Conservation (phyloP, 2,329 filamentous ascomycete genomes). For the Davidsoniella australis region DNA sequence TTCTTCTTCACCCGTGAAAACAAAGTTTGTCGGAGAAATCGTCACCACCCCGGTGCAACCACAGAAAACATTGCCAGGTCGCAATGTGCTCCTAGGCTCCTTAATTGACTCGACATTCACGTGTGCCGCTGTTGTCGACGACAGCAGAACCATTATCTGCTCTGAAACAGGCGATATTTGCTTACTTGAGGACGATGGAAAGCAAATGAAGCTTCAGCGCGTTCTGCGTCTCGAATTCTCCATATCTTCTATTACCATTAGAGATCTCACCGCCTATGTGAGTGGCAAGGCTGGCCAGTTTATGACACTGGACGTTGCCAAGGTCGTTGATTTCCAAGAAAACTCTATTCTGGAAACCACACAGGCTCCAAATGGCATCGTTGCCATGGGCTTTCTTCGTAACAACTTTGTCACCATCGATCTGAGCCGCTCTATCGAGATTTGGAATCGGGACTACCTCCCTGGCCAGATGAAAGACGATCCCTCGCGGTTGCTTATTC, state of each 20-base stretch:
- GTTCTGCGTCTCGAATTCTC: conserved; percentile 50
- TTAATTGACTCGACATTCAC: conserved; percentile 75
- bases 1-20: conserved; percentile 44
- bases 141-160: conserved; percentile 62
- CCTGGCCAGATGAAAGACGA: conserved; percentile 24
- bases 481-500: conserved; percentile 35
- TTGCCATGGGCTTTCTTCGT: conserved; percentile 52
- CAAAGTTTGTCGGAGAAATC: conserved; percentile 27
- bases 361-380: conserved; percentile 29
- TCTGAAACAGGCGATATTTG: conserved; percentile 84
- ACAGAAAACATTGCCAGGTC: conserved; percentile 56
- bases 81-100: conserved; percentile 71
- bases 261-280: conserved; percentile 44
- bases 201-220: conserved; percentile 52
- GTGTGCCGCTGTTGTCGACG: conserved; percentile 54
- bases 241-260: conserved; percentile 49
- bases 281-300: conserved; percentile 49
- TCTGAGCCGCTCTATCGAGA: conserved; percentile 54
- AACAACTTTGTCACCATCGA: conserved; percentile 61
- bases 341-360: conserved; percentile 24
- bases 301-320: conserved; percentile 32
- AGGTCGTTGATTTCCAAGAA: conserved; percentile 26
- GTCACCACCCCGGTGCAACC: conserved; percentile 17
- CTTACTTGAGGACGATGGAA: conserved; percentile 60
- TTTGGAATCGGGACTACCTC: conserved; percentile 35